These are phyloP conservation scores for Dendrostoma leiphaemia DNA, from an alignment of 2,329 filamentous ascomycete genomes.

Conservation along the genomic window DNA sequence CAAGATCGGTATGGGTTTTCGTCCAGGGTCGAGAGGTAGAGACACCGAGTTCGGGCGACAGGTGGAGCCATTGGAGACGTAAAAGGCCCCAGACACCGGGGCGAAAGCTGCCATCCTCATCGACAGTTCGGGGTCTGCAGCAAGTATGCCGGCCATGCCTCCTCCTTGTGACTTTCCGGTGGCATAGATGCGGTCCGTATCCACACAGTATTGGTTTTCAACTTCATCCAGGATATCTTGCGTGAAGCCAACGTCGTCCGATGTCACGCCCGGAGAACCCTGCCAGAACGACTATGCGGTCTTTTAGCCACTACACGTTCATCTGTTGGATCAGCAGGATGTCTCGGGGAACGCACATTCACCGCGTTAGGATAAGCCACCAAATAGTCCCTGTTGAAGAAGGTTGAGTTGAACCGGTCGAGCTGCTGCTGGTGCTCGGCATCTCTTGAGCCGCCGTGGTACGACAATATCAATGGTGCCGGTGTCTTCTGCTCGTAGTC, in stretches of 20 bases:
- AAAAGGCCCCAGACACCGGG: constrained; percentile 39
- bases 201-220: constrained; percentile 35
- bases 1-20: constrained; percentile 39
- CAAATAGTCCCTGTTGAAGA: constrained; percentile 33
- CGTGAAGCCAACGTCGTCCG: constrained; percentile 43
- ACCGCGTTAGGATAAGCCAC: constrained; percentile 46
- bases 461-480: constrained; percentile 43
- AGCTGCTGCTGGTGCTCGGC: constrained; percentile 33
- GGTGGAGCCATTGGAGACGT: constrained; percentile 26
- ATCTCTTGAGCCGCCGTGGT: constrained; percentile 40
- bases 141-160: constrained; percentile 40
- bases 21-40: constrained; percentile 33
- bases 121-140: constrained; percentile 35
- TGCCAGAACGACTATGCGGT: constrained; percentile 41
- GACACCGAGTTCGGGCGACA: constrained; percentile 20
- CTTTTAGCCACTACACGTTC: too few relatives aligned
- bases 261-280: constrained; percentile 33
- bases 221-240: constrained; percentile 39
- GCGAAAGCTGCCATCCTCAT: constrained; percentile 40
- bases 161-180: constrained; percentile 43
- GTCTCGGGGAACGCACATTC: constrained; percentile 26
- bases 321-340: neutral
- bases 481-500: constrained; percentile 31
- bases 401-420: constrained; percentile 34
- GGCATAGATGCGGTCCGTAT: constrained; percentile 38